Base-by-base conservation (phyloP, 2,329 filamentous ascomycete genomes). In the Pseudocercospora fuligena region DNA sequence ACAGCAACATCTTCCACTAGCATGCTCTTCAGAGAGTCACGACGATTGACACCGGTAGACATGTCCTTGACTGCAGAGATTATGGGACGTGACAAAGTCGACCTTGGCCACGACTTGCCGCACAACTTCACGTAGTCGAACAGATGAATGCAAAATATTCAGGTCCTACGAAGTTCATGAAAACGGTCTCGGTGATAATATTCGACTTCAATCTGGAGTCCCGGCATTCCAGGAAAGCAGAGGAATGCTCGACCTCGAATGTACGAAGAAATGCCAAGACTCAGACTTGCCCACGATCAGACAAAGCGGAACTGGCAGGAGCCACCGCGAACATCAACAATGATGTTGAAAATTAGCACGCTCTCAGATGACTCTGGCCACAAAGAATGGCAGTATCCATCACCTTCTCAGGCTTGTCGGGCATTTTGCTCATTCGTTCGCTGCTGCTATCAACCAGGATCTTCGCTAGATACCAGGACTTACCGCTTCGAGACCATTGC, bases 311-410 rank as follows among this genome's bases (percentile, higher is more conserved):
- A 29, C 51, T n/a, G 51, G 25, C 51, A 25, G 27, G 16, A 56
- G 51, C 51, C 51, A 56, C 51, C 27, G 51, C 51, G 51, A 56
- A 56, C 51, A 31, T 56, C 51, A 19, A 56, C 27, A 27, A 56
- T 27, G 16, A 56, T 31, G 16, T 11, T 5, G 16, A 33, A 19
- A 27, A 27, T 29, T 11, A 56, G 51, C 51, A 31, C 14, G 19
- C 19, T 51, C 23, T 21, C 27, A 27, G 16, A 25, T 56, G 27
- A 31, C 51, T 56, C 27, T 31, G 4, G 23, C 19, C 21, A 56
- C 51, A 56, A 56, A 29, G 51, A 56, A 56, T 31, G 51, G 51
- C 16, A 56, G 27, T n/a, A 16, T 8, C 23, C 4, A 31, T 19
- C 16, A 14, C 25, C 12, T 56, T 43, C 40, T 43, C 40, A 43